Percentiles rank a stretch among this genome's conserved stretches.
These are phyloP conservation scores for Coemansia sp. DNA, from an alignment of 192 early-diverging fungal species.

Conservation along the genomic window DNA sequence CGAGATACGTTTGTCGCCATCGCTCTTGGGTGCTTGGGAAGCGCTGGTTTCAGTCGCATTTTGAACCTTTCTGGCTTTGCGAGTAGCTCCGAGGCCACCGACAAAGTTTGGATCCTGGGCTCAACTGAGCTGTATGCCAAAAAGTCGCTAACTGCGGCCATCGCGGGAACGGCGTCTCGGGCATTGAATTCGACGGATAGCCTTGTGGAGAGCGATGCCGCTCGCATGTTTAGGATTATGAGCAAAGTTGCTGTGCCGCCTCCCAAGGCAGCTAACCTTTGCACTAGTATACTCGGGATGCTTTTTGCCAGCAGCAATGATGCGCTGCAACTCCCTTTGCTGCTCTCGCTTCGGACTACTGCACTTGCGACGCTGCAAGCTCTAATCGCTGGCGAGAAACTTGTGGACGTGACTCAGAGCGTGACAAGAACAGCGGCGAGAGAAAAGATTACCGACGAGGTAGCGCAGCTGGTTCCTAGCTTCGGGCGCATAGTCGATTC, in stretches of 20 bases:
- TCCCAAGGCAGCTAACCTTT: conserved; percentile 11
- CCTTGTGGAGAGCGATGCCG: conserved; percentile 26
- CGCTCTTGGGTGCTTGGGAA: conserved; percentile 19
- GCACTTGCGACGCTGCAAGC: conserved; percentile 18
- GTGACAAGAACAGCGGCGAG: conserved; percentile 9
- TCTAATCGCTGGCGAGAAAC: background rate
- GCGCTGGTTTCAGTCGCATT: conserved; percentile 15
- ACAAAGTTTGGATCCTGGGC: conserved; percentile 6
- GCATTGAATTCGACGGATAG: background rate
- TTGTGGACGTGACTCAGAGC: background rate
- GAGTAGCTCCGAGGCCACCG: background rate
- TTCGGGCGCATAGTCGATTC: background rate
- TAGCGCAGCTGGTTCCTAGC: conserved; percentile 1
- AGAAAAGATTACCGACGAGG: conserved; percentile 7
- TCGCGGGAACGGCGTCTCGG: background rate
- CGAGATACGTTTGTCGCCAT: conserved; percentile 14
- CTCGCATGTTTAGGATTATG: conserved; percentile 42
- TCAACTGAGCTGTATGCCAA: conserved; percentile 2
- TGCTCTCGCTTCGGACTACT: conserved; percentile 8
- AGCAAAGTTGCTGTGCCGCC: conserved; percentile 31
- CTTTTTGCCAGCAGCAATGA: conserved; percentile 9
- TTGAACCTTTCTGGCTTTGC: conserved; percentile 17
- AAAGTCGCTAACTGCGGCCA: conserved; percentile 11
- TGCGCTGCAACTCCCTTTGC: background rate
- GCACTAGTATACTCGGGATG: conserved; percentile 6